These are phyloP conservation scores for Aspergillus viridinutans DNA, from an alignment of 2,329 filamentous ascomycete genomes.

Conservation along the genomic window DNA sequence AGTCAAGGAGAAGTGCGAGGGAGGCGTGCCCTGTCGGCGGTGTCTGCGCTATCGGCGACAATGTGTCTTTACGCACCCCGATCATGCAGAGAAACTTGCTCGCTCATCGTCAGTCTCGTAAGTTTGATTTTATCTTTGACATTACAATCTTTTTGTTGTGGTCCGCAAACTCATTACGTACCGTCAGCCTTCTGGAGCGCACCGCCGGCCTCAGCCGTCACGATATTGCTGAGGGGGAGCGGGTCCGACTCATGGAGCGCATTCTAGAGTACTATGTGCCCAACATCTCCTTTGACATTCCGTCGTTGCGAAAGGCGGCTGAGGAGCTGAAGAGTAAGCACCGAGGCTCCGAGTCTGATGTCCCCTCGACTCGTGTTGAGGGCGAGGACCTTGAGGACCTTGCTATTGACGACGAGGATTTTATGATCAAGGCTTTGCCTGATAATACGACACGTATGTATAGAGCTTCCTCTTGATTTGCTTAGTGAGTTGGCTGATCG, in stretches of 20 bases:
- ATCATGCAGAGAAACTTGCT: constrained; percentile 28
- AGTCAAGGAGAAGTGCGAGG: constrained; percentile 56
- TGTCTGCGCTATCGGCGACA: constrained; percentile 50
- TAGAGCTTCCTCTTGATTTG: background rate
- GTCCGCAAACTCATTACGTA: background rate
- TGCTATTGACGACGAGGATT: constrained; percentile 40
- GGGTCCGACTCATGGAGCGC: constrained; percentile 44
- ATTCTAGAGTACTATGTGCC: constrained; percentile 47
- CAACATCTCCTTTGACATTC: constrained; percentile 41
- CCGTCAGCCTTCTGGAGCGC: constrained; percentile 25
- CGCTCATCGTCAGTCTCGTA: constrained; percentile 32
- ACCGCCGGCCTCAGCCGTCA: constrained; percentile 28
- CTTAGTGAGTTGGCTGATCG: background rate
- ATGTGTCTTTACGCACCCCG: constrained; percentile 46
- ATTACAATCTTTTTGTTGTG: background rate
- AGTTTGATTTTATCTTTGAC: constrained; percentile 11
- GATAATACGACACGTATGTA: constrained; percentile 38
- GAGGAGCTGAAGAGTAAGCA: constrained; percentile 42
- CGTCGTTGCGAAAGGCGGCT: constrained; percentile 41
- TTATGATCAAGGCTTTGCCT: constrained; percentile 37
- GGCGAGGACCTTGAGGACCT: constrained; percentile 37
- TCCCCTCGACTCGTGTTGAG: constrained; percentile 26
- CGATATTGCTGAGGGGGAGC: constrained; percentile 34
- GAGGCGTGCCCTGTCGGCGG: constrained; percentile 51
- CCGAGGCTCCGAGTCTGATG: constrained; percentile 29